phyloP scores from a whole-genome alignment of 768 basidiomycete genomes.

The Fibroporia radiculosa region DNA sequence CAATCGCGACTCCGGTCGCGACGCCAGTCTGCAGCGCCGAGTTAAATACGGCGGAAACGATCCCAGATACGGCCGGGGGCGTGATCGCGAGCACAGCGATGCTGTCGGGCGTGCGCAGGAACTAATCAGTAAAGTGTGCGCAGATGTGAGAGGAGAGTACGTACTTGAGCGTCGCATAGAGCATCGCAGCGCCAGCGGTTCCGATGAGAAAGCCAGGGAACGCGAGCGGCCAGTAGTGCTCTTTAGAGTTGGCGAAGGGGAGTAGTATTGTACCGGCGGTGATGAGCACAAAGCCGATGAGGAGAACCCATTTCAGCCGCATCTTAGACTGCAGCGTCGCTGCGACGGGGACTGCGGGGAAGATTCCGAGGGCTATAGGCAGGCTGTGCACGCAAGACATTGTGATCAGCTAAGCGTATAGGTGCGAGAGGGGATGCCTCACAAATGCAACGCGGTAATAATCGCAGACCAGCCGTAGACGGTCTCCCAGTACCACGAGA shows the following conservation, averaged over 20 bases:
- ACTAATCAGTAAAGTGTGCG: background rate
- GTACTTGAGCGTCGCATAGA: conserved; percentile 38
- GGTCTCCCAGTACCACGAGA: conserved; percentile 23
- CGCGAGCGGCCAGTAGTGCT: conserved; percentile 34
- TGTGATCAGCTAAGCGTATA: background rate
- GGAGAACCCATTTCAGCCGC: conserved; percentile 34
- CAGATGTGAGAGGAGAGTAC: conserved; percentile 13
- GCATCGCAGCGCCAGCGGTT: conserved; percentile 33
- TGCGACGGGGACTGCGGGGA: conserved; percentile 25
- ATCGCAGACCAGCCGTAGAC: conserved; percentile 24
- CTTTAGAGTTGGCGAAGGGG: conserved; percentile 27
- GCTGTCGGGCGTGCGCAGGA: conserved; percentile 17
- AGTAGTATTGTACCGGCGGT: conserved; percentile 31
- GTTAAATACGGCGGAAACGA: conserved; percentile 44
- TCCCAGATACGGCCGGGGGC: conserved; percentile 38
- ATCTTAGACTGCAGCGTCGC: conserved; percentile 25
- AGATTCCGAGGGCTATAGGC: conserved; percentile 30
- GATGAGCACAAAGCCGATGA: conserved; percentile 29
- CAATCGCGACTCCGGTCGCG: conserved; percentile 38
- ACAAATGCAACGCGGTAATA: conserved; percentile 25
- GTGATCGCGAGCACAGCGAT: conserved; percentile 40
- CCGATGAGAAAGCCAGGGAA: conserved; percentile 44
- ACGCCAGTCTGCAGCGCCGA: conserved; percentile 39
- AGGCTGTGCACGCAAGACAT: conserved; percentile 4
- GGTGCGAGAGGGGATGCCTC: background rate